Base-by-base conservation (phyloP, 768 basidiomycete genomes). In the Boletus tomentosulus region DNA sequence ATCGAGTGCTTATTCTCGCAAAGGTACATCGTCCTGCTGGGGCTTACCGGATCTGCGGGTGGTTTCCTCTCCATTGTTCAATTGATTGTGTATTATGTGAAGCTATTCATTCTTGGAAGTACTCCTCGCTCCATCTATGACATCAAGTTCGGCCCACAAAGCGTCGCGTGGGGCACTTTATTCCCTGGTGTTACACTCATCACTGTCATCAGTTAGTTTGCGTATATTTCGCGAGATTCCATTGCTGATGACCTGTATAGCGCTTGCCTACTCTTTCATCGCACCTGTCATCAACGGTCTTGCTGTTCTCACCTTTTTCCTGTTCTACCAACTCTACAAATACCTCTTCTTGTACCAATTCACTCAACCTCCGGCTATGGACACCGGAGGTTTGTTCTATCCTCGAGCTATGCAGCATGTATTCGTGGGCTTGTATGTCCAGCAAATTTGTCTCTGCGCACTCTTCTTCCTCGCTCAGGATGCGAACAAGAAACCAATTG, bases 321-420 rank as follows among this genome's bases (percentile, higher is more conserved):
- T 86, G 42, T 89, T 92, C 72, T 95, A 88, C 70, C 73, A 84
- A 55, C 71, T 92, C 34, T 92, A 89, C 80, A 92, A 90, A 70
- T 93, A 92, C 62, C 81, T 91, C 30, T 93, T 90, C 79, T 75
- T 90, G 50, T 93, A 83, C 76, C 84, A 82, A 56, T 82, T 83
- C 62, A 84, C 89, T 51, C 86, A 92, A 66, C 81, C 85, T 4
- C 66, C 78, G 0, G 71, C 78, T 4, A 74, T 74, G 47, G 94
- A 97, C 51, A 96, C 93, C 0, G 96, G 96, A 35, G 97, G 97
- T 0, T 67, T 91, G 46, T 98, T 97, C 78, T 98, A 93, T 79
- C 95, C 95, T 24, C 90, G 86, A 70, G 96, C 97, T 5, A 82
- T 98, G 27, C 85, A 90, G 46, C 97, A 98, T 64, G 65, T 96